These are phyloP conservation scores for Bombardia bombarda DNA, from an alignment of 495 filamentous ascomycete genomes.

Conservation along the genomic window DNA sequence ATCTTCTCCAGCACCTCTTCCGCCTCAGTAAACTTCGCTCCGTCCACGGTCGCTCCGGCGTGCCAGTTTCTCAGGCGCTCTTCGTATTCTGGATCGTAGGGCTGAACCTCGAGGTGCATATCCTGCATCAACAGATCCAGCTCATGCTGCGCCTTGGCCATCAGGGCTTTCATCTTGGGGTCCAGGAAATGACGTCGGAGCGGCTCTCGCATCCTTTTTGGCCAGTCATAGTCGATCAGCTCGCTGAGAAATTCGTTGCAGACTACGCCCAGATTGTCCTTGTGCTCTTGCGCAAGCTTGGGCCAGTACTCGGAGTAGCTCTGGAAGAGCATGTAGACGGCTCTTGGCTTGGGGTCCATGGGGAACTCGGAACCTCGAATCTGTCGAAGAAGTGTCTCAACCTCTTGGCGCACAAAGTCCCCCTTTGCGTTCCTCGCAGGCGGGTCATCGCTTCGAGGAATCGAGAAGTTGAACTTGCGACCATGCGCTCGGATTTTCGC, in stretches of 20 bases:
- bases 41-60: conserved; percentile 13
- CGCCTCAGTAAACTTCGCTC: conserved; percentile 23
- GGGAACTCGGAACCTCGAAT: conserved; percentile 35
- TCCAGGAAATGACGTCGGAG: conserved; percentile 29
- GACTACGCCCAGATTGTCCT: conserved; percentile 33
- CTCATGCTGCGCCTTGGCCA: conserved; percentile 30
- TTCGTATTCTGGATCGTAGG: conserved; percentile 34
- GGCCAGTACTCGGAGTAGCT: conserved; percentile 31
- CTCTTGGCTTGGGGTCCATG: conserved; percentile 30
- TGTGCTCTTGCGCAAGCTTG: conserved; percentile 33
- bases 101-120: conserved; percentile 31
- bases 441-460: conserved; percentile 3
- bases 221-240: conserved; percentile 34
- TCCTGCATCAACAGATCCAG: conserved; percentile 28
- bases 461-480: conserved; percentile 27
- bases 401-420: conserved; percentile 28
- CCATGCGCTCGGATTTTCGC: conserved; percentile 25
- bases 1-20: conserved; percentile 37
- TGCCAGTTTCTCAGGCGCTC: conserved; percentile 28
- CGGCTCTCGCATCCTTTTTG: conserved; percentile 30
- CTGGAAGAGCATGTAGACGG: conserved; percentile 36
- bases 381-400: conserved; percentile 26
- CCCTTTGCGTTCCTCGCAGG: conserved; percentile 13
- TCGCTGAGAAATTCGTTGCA: conserved; percentile 36
- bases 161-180: conserved; percentile 25